A percentile compares a stretch with the other conserved stretches of the same genome.
phyloP scores from a whole-genome alignment of 2,329 filamentous ascomycete genomes.

The Talaromyces piceae region DNA sequence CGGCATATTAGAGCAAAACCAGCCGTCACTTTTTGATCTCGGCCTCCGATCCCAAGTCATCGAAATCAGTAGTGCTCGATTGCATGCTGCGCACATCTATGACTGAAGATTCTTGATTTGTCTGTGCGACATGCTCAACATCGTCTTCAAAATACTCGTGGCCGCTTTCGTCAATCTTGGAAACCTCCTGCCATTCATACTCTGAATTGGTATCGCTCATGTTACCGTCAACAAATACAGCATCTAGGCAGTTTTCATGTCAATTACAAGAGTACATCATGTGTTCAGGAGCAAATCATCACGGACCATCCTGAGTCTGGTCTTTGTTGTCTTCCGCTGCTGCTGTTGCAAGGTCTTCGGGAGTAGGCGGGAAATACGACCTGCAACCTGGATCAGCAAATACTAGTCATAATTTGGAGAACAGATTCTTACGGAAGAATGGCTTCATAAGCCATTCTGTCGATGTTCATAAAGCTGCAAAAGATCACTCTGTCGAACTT shows the following conservation, averaged over 20 bases:
- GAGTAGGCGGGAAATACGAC: conserved; percentile 42
- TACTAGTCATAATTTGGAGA: not conserved
- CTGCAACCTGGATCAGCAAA: conserved; percentile 21
- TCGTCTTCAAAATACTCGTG: conserved; percentile 24
- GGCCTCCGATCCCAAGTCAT: conserved; percentile 15
- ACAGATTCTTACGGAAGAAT: conserved; percentile 63
- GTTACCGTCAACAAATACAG: conserved; percentile 5
- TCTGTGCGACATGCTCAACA: conserved; percentile 25
- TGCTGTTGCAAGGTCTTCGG: conserved; percentile 25
- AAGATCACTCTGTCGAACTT: conserved; percentile 69
- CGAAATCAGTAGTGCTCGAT: conserved; percentile 25
- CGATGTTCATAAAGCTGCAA: conserved; percentile 73
- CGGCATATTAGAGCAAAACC: not conserved
- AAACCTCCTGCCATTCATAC: conserved; percentile 35
- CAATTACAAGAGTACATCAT: conserved; percentile 20
- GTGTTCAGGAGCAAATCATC: conserved; percentile 31
- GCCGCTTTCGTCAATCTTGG: conserved; percentile 20
- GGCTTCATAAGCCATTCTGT: conserved; percentile 64
- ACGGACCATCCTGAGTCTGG: conserved; percentile 44
- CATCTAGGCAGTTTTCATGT: conserved; percentile 12
- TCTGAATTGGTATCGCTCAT: conserved; percentile 10
- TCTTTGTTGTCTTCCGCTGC: conserved; percentile 23
- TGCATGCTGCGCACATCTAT: conserved; percentile 29
- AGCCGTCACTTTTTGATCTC: not conserved
- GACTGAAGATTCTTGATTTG: conserved; percentile 17